Evolutionary conservation across 1,139 yeast genomes (phyloP).

Genomic region (Saccharomyces hybrid): DNA sequence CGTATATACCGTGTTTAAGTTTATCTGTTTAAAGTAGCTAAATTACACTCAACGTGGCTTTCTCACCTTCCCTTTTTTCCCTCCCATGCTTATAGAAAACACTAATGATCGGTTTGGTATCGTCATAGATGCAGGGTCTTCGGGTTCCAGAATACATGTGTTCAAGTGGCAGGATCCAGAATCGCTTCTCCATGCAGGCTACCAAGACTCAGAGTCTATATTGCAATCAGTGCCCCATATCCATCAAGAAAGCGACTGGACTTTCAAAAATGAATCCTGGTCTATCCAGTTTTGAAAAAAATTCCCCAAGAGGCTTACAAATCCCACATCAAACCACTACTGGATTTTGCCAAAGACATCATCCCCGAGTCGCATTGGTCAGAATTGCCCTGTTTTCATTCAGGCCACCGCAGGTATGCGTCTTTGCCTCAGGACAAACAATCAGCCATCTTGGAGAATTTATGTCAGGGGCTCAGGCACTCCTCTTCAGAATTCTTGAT

Average conservation of each 20-base stretch:
- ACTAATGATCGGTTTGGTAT: conserved; percentile 46
- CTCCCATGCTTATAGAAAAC: not conserved
- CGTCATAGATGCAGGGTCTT: conserved; percentile 75
- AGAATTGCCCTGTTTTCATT: conserved; percentile 62
- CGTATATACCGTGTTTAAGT: not conserved
- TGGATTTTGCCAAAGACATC: conserved; percentile 50
- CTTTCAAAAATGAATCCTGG: conserved; percentile 63
- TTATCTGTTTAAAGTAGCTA: not conserved
- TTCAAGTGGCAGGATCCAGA: conserved; percentile 57
- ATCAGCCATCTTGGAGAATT: conserved; percentile 40
- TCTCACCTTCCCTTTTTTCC: not conserved
- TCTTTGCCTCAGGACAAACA: conserved; percentile 45
- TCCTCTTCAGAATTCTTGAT: conserved; percentile 48
- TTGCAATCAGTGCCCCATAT: conserved; percentile 56
- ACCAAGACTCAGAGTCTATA: conserved; percentile 22
- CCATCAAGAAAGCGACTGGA: conserved; percentile 52
- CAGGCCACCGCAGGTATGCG: conserved; percentile 84
- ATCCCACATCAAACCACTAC: conserved; percentile 48
- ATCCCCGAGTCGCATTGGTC: conserved; percentile 48
- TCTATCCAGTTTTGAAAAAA: conserved; percentile 49
- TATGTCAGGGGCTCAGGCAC: conserved; percentile 44
- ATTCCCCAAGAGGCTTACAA: conserved; percentile 49
- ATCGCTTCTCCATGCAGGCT: conserved; percentile 18
- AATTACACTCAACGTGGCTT: not conserved
- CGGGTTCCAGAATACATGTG: conserved; percentile 68